These are phyloP conservation scores for Pholiota microspora DNA, from an alignment of 768 basidiomycete species.

Conservation along the genomic window DNA sequence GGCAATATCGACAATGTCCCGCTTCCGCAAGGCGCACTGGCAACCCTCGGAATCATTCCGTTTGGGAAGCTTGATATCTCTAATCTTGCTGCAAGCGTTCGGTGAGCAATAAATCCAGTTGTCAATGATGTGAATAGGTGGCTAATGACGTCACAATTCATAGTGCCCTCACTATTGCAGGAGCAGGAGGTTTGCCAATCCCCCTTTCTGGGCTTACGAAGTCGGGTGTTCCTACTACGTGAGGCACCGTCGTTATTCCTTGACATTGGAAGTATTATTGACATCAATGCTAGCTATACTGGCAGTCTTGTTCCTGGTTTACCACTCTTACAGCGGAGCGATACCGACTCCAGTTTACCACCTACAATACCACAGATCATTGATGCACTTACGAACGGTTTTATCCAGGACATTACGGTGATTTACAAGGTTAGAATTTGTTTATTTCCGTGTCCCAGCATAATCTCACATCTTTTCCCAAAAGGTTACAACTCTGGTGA, in stretches of 20 bases:
- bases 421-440: conserved; percentile 30
- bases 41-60: neutral
- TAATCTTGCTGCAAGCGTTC: neutral
- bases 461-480: too few species aligned
- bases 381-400: neutral
- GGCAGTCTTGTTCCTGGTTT: neutral
- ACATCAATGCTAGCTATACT: neutral
- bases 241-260: too few species aligned
- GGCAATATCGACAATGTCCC: neutral
- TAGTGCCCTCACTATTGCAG: neutral
- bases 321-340: too few species aligned
- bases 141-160: neutral
- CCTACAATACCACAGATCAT: too few species aligned
- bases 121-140: neutral
- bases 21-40: neutral
- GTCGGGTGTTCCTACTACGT: neutral
- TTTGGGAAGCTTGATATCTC: neutral
- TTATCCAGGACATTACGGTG: conserved; percentile 29
- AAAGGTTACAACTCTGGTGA: neutral
- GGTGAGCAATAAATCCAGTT: neutral
- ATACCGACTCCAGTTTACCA: neutral
- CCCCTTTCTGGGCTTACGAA: neutral
- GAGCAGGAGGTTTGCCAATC: neutral
- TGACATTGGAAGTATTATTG: too few species aligned
- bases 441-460: neutral